Evolutionary conservation across 2,329 filamentous ascomycete genomes (phyloP).

Genomic region (Colletotrichum musae): DNA sequence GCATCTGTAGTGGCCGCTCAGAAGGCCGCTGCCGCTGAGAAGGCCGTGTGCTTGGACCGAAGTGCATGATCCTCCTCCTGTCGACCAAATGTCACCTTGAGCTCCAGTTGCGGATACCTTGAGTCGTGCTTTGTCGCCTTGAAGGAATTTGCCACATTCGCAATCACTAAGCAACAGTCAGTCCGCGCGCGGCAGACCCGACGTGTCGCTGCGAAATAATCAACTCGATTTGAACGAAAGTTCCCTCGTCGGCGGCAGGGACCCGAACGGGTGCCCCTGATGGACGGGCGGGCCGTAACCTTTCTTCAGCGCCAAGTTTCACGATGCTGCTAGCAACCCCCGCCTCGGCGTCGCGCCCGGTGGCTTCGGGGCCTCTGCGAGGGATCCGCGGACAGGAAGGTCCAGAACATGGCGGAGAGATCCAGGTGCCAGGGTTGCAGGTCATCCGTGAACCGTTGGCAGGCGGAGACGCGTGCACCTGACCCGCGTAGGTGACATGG

Average conservation of each 20-base stretch:
- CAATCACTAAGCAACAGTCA: too few species aligned
- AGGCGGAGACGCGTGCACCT: too few species aligned
- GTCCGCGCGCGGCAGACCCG: too few species aligned
- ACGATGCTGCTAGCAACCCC: not conserved
- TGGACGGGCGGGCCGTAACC: not conserved
- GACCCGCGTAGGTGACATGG: not conserved
- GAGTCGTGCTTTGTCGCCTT: too few species aligned
- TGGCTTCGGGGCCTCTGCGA: not conserved
- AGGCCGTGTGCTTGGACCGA: not conserved
- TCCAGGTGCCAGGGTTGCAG: too few species aligned
- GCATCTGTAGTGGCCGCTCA: not conserved
- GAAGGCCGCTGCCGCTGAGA: not conserved
- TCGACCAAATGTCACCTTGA: too few species aligned
- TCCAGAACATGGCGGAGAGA: too few species aligned
- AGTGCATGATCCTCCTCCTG: too few species aligned
- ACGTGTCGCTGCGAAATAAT: not conserved
- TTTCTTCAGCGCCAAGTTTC: not conserved
- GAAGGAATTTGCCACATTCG: too few species aligned
- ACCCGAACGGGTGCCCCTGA: not conserved
- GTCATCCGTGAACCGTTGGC: too few species aligned
- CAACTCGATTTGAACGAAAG: not conserved
- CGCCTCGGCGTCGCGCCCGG: not conserved
- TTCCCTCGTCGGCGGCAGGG: not conserved
- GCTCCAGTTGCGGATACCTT: too few species aligned
- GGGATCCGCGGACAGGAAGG: too few species aligned